Conservation (phyloP, 228 moss, liverwort and hornwort genomes). For the Sphagnum magellanicum region DNA sequence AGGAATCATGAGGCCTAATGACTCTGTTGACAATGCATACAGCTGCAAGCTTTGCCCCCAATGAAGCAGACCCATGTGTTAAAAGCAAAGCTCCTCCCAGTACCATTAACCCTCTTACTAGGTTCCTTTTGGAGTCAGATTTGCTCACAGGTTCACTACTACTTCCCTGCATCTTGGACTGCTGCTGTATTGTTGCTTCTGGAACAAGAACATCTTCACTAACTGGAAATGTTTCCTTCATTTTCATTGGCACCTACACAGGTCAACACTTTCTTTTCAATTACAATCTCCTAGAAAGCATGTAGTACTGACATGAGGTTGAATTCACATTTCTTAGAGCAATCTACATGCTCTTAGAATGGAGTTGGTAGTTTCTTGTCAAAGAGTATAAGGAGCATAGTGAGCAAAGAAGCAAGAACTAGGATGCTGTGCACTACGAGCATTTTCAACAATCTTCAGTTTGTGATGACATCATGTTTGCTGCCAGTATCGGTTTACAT, state of each 20-base stretch:
- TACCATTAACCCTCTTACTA: conserved; percentile 50
- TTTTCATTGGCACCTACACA: conserved; percentile 39
- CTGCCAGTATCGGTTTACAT: background rate
- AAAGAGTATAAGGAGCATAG: background rate
- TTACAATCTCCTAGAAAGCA: background rate
- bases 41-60: conserved; percentile 66
- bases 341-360: background rate
- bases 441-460: background rate
- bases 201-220: background rate
- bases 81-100: conserved; percentile 62
- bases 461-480: background rate
- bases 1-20: conserved; percentile 31
- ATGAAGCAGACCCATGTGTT: conserved; percentile 52
- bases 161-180: background rate
- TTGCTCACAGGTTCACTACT: background rate
- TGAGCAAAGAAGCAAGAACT: background rate
- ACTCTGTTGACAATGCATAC: conserved; percentile 56
- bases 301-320: background rate
- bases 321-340: background rate
- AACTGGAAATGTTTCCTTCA: conserved; percentile 17
- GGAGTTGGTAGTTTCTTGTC: background rate
- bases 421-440: background rate
- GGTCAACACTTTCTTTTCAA: background rate
- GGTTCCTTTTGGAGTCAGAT: conserved; percentile 22
- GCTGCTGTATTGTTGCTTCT: background rate